phyloP scores from a whole-genome alignment of 495 filamentous ascomycete species.

The Amorphotheca resinae region DNA sequence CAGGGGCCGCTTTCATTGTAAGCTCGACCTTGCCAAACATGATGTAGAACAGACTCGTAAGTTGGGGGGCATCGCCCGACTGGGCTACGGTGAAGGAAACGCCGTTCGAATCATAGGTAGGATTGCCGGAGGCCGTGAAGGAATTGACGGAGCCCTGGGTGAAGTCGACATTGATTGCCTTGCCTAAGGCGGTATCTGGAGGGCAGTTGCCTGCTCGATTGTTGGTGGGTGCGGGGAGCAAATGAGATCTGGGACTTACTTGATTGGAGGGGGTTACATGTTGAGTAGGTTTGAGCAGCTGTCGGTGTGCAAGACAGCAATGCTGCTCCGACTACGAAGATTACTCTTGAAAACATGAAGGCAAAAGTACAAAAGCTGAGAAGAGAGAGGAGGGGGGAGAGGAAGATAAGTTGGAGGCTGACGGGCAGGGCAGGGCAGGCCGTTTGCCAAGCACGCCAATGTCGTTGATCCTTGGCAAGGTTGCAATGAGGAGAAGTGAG shows the following conservation, averaged over 20 bases:
- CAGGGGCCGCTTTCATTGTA: conserved; percentile 46
- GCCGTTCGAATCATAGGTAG: conserved; percentile 61
- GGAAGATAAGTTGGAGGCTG: conserved; percentile 1
- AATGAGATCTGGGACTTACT: conserved; percentile 31
- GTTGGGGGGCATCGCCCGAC: conserved; percentile 69
- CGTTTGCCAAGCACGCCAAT: conserved; percentile 7
- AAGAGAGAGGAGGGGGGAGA: conserved; percentile 3
- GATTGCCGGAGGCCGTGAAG: conserved; percentile 54
- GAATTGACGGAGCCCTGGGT: conserved; percentile 54
- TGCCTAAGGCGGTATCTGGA: conserved; percentile 70
- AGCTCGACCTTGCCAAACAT: conserved; percentile 53
- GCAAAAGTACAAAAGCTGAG: conserved; percentile 3
- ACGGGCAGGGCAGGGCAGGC: background rate
- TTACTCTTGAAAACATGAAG: conserved; percentile 15
- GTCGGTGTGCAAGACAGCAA: conserved; percentile 15
- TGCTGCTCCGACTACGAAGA: conserved; percentile 7
- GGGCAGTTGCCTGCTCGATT: conserved; percentile 41
- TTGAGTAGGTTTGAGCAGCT: conserved; percentile 55
- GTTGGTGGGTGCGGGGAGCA: background rate
- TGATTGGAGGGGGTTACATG: conserved; percentile 56
- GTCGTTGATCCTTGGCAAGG: background rate
- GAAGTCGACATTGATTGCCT: conserved; percentile 69
- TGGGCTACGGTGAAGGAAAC: conserved; percentile 75
- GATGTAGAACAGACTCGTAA: conserved; percentile 61
- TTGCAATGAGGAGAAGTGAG: background rate